Percentiles rank a stretch among this genome's conserved stretches.
Conservation (phyloP, 345 rosid species). For the Pseudoturritis turrita region DNA sequence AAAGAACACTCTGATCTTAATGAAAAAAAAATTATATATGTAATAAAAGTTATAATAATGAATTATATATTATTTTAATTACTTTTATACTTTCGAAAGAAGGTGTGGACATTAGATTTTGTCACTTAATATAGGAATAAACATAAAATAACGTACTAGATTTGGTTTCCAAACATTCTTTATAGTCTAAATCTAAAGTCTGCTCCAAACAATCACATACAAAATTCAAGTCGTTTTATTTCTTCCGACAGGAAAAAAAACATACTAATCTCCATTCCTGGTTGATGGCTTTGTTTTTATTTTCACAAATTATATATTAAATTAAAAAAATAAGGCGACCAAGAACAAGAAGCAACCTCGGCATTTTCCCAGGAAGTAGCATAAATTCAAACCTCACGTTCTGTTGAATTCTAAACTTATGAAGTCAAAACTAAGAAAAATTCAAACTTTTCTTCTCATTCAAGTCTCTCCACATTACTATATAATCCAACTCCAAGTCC, state of each 20-base stretch:
- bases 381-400: constrained; percentile 3
- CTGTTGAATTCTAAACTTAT: constrained; percentile 22
- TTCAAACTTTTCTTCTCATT: constrained; percentile 17
- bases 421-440: background rate
- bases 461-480: constrained; percentile 15
- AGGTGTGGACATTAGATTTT: background rate
- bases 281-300: constrained; percentile 22
- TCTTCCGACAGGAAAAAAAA: background rate
- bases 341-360: constrained; percentile 23
- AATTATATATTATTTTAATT: too few relatives aligned
- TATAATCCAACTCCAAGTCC: constrained; percentile 21
- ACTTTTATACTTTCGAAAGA: too few relatives aligned
- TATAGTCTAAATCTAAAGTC: constrained; percentile 14
- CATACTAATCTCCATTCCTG: constrained; percentile 6
- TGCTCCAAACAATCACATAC: constrained; percentile 2
- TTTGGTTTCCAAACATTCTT: background rate
- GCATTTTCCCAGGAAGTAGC: constrained; percentile 19
- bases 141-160: background rate
- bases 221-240: background rate
- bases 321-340: background rate
- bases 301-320: background rate
- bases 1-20: too few relatives aligned
- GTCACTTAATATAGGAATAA: background rate
- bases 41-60: too few relatives aligned
- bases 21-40: too few relatives aligned